These are phyloP conservation scores for Dipteronia sinensis DNA, from an alignment of 345 rosid species.

Conservation along the genomic window DNA sequence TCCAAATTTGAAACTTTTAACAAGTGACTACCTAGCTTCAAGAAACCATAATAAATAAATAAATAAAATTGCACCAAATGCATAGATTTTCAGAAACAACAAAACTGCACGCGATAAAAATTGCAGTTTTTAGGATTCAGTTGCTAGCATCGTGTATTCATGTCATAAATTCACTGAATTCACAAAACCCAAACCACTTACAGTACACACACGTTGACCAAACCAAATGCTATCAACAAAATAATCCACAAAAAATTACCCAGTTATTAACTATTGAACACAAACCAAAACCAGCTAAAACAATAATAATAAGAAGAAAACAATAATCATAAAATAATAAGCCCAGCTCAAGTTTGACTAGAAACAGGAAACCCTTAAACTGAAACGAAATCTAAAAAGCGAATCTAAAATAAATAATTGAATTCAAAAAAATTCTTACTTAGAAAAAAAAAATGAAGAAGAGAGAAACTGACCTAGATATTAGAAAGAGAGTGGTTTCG, in stretches of 20 bases:
- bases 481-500: neutral
- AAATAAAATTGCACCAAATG: neutral
- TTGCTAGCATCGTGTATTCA: neutral
- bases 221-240: neutral
- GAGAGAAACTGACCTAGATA: constrained; percentile 18
- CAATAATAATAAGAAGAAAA: too few relatives aligned
- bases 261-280: too few relatives aligned
- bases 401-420: neutral
- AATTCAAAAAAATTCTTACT: too few relatives aligned
- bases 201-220: neutral
- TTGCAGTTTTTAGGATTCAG: neutral
- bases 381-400: neutral
- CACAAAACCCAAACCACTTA: neutral
- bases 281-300: constrained; percentile 1
- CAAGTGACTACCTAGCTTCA: neutral
- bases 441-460: neutral
- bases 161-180: neutral
- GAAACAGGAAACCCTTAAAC: neutral
- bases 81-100: neutral
- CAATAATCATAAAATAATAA: neutral
- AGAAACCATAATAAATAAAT: neutral
- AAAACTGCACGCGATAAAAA: neutral
- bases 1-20: neutral
- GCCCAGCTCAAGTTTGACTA: neutral
- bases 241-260: neutral